A percentile compares a stretch with the other conserved stretches of the same genome.
Evolutionary conservation across 768 basidiomycete species (phyloP).

Genomic region (Pleurotus eryngii): DNA sequence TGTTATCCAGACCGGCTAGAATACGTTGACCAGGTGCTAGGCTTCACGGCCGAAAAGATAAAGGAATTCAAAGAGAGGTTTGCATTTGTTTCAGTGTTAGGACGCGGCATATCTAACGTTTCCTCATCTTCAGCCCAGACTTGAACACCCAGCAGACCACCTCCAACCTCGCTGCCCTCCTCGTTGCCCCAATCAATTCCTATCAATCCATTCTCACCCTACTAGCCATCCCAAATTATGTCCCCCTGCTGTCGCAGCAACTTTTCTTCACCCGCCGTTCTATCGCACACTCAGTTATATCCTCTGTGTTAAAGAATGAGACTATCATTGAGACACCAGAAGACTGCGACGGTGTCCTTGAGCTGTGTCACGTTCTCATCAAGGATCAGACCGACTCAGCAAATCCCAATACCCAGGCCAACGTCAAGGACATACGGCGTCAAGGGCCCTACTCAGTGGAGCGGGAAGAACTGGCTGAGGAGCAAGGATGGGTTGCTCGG

Average conservation of each 20-base stretch:
- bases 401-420: slow-evolving; percentile 30
- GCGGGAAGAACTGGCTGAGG: slow-evolving; percentile 91
- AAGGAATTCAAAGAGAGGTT: slow-evolving; percentile 82
- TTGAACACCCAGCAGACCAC: slow-evolving; percentile 86
- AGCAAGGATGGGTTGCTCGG: slow-evolving; percentile 97
- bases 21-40: slow-evolving; percentile 94
- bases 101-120: not conserved
- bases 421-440: slow-evolving; percentile 45
- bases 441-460: slow-evolving; percentile 64
- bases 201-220: slow-evolving; percentile 96
- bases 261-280: slow-evolving; percentile 88
- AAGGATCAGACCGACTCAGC: slow-evolving; percentile 71
- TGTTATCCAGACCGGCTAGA: slow-evolving; percentile 97
- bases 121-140: slow-evolving; percentile 60
- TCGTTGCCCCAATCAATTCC: slow-evolving; percentile 92
- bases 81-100: slow-evolving; percentile 1
- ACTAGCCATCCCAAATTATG: slow-evolving; percentile 92
- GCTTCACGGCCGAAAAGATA: slow-evolving; percentile 84
- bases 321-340: slow-evolving; percentile 92
- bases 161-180: slow-evolving; percentile 84
- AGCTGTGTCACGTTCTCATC: slow-evolving; percentile 89
- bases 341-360: slow-evolving; percentile 91
- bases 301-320: slow-evolving; percentile 94
- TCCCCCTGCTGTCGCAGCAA: slow-evolving; percentile 78
- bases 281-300: slow-evolving; percentile 92